Conservation (phyloP, 768 basidiomycete species). For the Leccinum subgranulosum region DNA sequence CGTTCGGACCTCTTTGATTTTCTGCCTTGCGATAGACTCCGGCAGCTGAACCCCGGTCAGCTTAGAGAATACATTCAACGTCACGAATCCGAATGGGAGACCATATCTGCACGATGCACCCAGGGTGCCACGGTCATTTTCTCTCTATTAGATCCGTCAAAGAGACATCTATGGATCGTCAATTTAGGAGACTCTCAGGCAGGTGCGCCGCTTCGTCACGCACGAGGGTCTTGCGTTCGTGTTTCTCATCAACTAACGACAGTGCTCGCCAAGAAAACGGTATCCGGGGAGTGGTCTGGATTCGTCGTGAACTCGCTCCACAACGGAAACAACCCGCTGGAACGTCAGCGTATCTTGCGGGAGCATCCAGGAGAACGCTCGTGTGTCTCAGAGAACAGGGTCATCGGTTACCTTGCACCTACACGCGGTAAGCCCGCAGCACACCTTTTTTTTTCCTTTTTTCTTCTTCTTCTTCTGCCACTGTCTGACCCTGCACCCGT, state of each 20-base stretch:
- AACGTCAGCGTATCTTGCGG: constrained; percentile 24
- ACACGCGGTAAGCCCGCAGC: constrained; percentile 32
- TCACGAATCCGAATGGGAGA: constrained; percentile 36
- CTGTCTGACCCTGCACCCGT: constrained; percentile 15
- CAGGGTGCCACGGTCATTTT: constrained; percentile 34
- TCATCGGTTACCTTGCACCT: constrained; percentile 38
- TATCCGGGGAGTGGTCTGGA: constrained; percentile 20
- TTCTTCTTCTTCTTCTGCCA: neutral
- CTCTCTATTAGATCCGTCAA: constrained; percentile 28
- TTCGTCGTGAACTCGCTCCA: constrained; percentile 27
- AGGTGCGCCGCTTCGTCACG: constrained; percentile 17
- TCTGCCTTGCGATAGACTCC: constrained; percentile 36
- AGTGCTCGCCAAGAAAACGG: constrained; percentile 24
- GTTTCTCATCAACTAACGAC: constrained; percentile 1
- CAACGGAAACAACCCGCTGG: constrained; percentile 29
- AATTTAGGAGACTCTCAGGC: constrained; percentile 37
- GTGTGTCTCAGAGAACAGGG: constrained; percentile 32
- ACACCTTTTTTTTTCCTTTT: neutral
- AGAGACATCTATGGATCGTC: constrained; percentile 30
- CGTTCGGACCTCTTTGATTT: constrained; percentile 42
- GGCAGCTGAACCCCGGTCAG: constrained; percentile 36
- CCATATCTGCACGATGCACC: constrained; percentile 30
- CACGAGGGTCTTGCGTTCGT: neutral
- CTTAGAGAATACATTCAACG: constrained; percentile 40
- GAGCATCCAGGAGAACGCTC: constrained; percentile 31